Evolutionary conservation across 176 grass and related monocot genomes (phyloP).

Genomic region (Elymus sibiricus): DNA sequence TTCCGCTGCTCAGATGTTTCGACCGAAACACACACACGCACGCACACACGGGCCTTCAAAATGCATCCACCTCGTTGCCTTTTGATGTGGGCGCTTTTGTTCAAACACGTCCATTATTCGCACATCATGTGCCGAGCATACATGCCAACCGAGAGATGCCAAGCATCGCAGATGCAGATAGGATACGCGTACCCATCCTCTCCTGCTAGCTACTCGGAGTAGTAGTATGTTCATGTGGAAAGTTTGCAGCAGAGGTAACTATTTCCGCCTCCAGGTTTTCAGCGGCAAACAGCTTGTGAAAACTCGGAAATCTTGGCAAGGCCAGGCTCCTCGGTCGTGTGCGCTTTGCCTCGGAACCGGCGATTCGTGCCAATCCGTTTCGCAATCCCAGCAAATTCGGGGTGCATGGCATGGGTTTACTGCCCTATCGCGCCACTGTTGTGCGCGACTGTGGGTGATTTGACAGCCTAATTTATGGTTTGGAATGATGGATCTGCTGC

Average conservation of each 20-base stretch:
- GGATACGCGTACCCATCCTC: too few species aligned
- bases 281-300: neutral
- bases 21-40: neutral
- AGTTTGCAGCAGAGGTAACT: neutral
- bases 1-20: neutral
- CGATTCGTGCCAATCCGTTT: conserved; percentile 9
- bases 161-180: neutral
- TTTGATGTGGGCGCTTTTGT: neutral
- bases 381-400: neutral
- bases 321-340: neutral
- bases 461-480: neutral
- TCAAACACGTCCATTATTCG: neutral
- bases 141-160: neutral
- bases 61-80: neutral
- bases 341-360: neutral
- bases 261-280: neutral
- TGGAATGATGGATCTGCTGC: neutral
- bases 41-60: neutral
- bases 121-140: neutral
- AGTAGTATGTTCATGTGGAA: neutral
- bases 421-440: neutral
- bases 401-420: neutral
- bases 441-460: neutral
- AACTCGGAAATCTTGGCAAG: neutral
- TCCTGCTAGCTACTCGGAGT: too few species aligned